Conservation (phyloP, 148 eudicot species). For the Fagopyrum esculentum region DNA sequence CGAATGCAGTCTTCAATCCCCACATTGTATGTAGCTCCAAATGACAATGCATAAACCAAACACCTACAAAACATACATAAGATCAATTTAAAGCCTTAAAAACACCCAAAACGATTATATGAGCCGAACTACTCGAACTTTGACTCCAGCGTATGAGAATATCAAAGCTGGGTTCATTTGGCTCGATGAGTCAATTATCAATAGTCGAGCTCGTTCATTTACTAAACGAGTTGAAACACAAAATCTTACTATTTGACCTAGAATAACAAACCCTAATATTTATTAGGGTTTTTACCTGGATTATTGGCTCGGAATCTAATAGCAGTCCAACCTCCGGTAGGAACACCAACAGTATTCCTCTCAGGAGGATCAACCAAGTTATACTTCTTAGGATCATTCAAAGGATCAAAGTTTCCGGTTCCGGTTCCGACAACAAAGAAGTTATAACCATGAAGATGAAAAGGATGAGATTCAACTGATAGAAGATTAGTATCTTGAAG, state of each 20-base stretch:
- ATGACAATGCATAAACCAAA: conserved; percentile 65
- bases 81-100: background rate
- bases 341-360: conserved; percentile 55
- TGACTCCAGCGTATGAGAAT: too few relatives aligned
- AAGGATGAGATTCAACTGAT: conserved; percentile 52
- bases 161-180: too few relatives aligned
- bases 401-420: conserved; percentile 43
- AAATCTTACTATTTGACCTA: too few relatives aligned
- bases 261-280: too few relatives aligned
- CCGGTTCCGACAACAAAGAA: conserved; percentile 57
- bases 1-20: conserved; percentile 57
- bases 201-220: too few relatives aligned
- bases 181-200: too few relatives aligned
- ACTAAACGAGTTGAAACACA: too few relatives aligned
- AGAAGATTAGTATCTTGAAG: conserved; percentile 53
- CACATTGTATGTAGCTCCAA: conserved; percentile 54
- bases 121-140: too few relatives aligned
- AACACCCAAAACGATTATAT: too few relatives aligned
- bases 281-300: conserved; percentile 25
- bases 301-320: conserved; percentile 58
- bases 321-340: conserved; percentile 62
- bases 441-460: conserved; percentile 62
- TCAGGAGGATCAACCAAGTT: conserved; percentile 63
- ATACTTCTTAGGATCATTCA: conserved; percentile 35
- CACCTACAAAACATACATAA: conserved; percentile 26